Conservation (phyloP, 768 basidiomycete genomes). For the Antrodiella citrinella region DNA sequence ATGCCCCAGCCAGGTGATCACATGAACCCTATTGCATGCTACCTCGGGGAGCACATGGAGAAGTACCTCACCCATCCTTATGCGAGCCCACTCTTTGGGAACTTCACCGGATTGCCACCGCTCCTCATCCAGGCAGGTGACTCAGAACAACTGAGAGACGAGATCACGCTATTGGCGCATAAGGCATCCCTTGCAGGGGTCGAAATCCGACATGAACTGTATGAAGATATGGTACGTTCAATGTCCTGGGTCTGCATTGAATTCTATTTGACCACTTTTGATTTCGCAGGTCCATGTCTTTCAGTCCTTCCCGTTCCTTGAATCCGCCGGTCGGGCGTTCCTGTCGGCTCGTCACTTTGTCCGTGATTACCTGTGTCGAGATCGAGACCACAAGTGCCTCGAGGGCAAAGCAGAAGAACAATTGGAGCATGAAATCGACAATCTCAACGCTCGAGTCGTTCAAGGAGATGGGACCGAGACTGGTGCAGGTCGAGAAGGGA, state of each 20-base stretch:
- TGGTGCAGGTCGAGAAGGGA: constrained; percentile 12
- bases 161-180: constrained; percentile 84
- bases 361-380: constrained; percentile 42
- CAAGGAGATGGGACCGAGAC: constrained; percentile 65
- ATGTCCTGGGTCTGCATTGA: not conserved
- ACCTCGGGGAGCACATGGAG: constrained; percentile 75
- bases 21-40: constrained; percentile 89
- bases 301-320: constrained; percentile 78
- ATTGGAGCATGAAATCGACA: constrained; percentile 66
- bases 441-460: constrained; percentile 57
- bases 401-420: constrained; percentile 46
- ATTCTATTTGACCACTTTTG: not conserved
- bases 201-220: constrained; percentile 78
- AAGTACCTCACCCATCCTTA: constrained; percentile 93
- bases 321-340: constrained; percentile 58
- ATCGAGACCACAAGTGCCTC: constrained; percentile 44
- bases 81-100: constrained; percentile 89
- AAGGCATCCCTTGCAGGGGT: constrained; percentile 88
- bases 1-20: constrained; percentile 68
- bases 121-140: constrained; percentile 90
- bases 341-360: constrained; percentile 66
- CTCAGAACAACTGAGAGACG: constrained; percentile 91
- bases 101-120: constrained; percentile 80
- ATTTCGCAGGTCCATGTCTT: constrained; percentile 77
- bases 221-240: constrained; percentile 76